Percentiles rank a stretch among this genome's conserved stretches.
These are phyloP conservation scores for Thermothelomyces thermophilus DNA, from an alignment of 2,329 filamentous ascomycete species.

Conservation along the genomic window DNA sequence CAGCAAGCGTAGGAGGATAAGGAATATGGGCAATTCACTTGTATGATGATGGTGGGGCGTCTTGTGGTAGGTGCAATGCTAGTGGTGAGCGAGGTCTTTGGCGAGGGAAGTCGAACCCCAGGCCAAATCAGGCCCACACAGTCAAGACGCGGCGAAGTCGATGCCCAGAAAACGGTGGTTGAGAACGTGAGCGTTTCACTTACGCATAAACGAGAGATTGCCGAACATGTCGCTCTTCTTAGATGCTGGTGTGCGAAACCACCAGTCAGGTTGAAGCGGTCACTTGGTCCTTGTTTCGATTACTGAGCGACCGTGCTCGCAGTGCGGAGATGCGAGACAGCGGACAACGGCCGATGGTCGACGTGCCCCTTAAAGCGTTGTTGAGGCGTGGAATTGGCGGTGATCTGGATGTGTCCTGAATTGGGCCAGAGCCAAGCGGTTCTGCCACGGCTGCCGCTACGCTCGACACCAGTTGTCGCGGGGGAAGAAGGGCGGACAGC, in stretches of 20 bases:
- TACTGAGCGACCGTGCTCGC: neutral
- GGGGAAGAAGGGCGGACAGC: neutral
- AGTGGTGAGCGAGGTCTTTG: neutral
- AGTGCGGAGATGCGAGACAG: neutral
- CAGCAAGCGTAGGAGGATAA: too few relatives aligned
- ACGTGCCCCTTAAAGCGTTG: neutral
- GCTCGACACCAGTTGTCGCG: too few relatives aligned
- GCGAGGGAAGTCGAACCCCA: neutral
- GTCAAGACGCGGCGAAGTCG: conserved; percentile 12
- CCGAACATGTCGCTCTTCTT: conserved; percentile 36
- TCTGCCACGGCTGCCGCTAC: too few relatives aligned
- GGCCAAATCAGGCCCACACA: neutral
- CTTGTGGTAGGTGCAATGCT: too few relatives aligned
- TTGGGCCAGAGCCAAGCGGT: too few relatives aligned
- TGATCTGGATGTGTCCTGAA: neutral
- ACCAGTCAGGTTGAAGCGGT: neutral
- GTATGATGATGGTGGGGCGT: too few relatives aligned
- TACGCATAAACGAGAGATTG: conserved; percentile 29
- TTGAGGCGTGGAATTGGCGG: neutral
- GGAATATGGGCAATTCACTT: too few relatives aligned
- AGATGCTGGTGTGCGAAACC: neutral
- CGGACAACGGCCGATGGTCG: neutral
- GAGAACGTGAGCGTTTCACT: conserved; percentile 1
- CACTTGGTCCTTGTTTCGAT: neutral
- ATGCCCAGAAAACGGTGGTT: neutral